Base-by-base conservation (phyloP, 805 yeast species). In the Vanderwaltozyma tropicalis region DNA sequence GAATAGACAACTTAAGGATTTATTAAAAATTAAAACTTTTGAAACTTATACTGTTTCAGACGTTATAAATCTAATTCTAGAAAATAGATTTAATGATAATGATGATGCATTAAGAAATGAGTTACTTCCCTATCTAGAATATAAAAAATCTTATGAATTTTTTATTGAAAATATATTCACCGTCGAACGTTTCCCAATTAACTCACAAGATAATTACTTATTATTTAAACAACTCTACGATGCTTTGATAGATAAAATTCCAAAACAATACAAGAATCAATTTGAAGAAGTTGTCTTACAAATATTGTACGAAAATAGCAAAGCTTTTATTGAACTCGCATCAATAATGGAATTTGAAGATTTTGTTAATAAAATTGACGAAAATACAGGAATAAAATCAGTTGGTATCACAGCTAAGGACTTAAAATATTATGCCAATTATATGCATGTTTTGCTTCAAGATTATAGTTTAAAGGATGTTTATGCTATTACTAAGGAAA, bases 261-360 rank as follows among this genome's bases (percentile, higher is more conserved):
- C 19, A 17, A 4, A 6, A 9, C 13, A 16, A 29, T 16, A 16
- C 17, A 24, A 28, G 19, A 13, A 10, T 17, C 20, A 18, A n/a
- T 36, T 29, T 34, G 35, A 34, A 37, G 19, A 26, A 28, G 37
- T 37, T 22, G 38, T 40, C 2, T 37, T 49, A 5, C 22, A 31
- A 2, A 52, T 57, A 12, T 17, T 55, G 12, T 56, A 44, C 35
- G 46, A 48, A 21, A 49, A 53, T 22, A 48, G 51, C 19, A 36
- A 28, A 1, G 35, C 41, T 15, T 31, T 48, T 17, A 32, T 39
- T 8, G 38, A 42, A 12, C 5, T 35, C 21, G 19, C 20, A 5
- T 15, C 44, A n/a, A 6, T 34, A 8, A 15, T 18, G 4, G 41
- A 43, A 8, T 20, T 49, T 4, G 25, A 33, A 15, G 28, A 35